Percentiles rank a stretch among this genome's conserved stretches.
Conservation (phyloP, 1,284 basidiomycete species). For the Irpex sp. region DNA sequence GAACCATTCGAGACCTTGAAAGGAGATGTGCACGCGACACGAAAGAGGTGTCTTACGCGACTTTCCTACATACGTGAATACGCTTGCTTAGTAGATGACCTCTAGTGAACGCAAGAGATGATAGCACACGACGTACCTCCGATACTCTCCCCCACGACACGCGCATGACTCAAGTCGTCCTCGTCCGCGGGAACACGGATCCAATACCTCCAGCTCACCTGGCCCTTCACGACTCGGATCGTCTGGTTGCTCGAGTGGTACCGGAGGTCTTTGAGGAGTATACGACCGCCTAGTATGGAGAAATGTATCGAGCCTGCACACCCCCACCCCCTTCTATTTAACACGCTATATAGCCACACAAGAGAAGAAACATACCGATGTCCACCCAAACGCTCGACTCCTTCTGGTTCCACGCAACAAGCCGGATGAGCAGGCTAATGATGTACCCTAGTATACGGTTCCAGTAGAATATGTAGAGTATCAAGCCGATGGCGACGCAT, state of each 20-base stretch:
- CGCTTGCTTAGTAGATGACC: not conserved
- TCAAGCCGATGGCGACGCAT: slow-evolving; percentile 66
- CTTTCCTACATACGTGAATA: slow-evolving; percentile 16
- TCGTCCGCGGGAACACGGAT: slow-evolving; percentile 66
- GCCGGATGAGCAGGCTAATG: slow-evolving; percentile 55
- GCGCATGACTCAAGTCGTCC: slow-evolving; percentile 58
- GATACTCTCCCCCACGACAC: slow-evolving; percentile 44
- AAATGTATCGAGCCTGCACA: slow-evolving; percentile 80
- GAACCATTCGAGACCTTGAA: slow-evolving; percentile 88
- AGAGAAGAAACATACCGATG: not conserved
- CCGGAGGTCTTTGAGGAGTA: slow-evolving; percentile 80
- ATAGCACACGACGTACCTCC: too few relatives aligned
- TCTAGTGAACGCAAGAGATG: too few relatives aligned
- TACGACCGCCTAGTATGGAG: slow-evolving; percentile 82
- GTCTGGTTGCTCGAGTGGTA: slow-evolving; percentile 92
- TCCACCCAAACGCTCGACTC: slow-evolving; percentile 73
- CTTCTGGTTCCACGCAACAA: slow-evolving; percentile 70
- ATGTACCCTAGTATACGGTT: slow-evolving; percentile 77
- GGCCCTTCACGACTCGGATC: slow-evolving; percentile 75
- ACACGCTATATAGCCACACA: not conserved
- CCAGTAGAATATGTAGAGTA: slow-evolving; percentile 87
- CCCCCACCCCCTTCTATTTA: not conserved
- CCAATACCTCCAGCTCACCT: slow-evolving; percentile 93
- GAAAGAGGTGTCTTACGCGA: slow-evolving; percentile 39
- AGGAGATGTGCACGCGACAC: slow-evolving; percentile 75